Base-by-base conservation (phyloP, 345 rosid species). In the Mercurialis annua region DNA sequence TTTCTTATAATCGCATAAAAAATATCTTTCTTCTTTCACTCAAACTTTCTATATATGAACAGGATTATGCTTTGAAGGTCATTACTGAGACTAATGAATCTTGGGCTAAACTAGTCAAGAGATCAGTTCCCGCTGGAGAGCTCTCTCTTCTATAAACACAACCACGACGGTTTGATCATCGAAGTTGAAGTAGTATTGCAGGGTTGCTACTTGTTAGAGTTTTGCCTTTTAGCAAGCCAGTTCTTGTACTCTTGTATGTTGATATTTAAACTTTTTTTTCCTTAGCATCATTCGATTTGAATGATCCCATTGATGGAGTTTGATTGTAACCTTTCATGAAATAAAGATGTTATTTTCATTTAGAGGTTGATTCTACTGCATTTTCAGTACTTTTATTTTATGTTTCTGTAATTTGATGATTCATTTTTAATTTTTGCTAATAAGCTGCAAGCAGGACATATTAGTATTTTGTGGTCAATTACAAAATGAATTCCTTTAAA, bases 61-160 rank as follows among this genome's bases (percentile, higher is more conserved):
- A 90, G 94, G 94, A 90, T 14, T 90, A 83, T 71, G 97, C 94
- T 36, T 81, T 90, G 66, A 88, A 83, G 82, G 90, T 90, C 46
- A 90, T 90, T 66, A 77, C 72, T 0, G 94, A 90, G 80, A 81
- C 95, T 1, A 88, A 90, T n/a, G 88, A 88, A 58, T 86, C 97
- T 29, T 90, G 97, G 97, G 77, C 85, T 47, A 90, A 84, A 78
- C 95, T 90, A 64, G 86, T 90, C 51, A 86, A 86, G 81, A 84
- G 95, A 83, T 73, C 84, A 14, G 72, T 85, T 56, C 80, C 78
- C 36, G 87, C 88, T 21, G 87, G 87, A 52, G 88, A 80, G 69
- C 90, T 85, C 56, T 89, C 90, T 27, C 90, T 89, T 64, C 62
- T 72, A 26, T 81, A 68, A 65, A 48, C 42, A 62, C 59, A 21